Percentiles rank a stretch among this genome's conserved stretches.
Evolutionary conservation across 139 green algal species (phyloP).

Genomic region (Chlamydomonas sphaeroides): DNA sequence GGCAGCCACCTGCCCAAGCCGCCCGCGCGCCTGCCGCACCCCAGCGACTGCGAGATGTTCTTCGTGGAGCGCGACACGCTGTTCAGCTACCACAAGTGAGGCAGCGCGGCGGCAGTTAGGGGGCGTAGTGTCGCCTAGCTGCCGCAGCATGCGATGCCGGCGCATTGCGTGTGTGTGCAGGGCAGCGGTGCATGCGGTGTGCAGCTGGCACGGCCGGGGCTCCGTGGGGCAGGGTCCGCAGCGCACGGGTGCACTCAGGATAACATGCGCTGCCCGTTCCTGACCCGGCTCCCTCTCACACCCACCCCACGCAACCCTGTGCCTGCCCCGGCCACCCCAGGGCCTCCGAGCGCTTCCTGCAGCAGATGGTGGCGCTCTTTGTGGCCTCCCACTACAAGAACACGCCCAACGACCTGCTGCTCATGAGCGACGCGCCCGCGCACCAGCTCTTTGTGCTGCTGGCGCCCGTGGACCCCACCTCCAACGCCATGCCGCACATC

Average conservation of each 20-base stretch:
- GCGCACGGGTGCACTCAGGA: no score
- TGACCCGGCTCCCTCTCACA: no score
- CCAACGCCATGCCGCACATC: constrained; percentile 86
- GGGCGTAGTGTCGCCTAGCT: no score
- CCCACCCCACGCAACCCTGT: no score
- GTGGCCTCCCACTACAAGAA: constrained; percentile 98
- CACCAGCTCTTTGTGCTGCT: constrained; percentile 98
- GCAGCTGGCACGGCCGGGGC: no score
- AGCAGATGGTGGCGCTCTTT: constrained; percentile 93
- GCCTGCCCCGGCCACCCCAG: no score
- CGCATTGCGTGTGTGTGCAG: no score
- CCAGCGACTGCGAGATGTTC: constrained; percentile 95
- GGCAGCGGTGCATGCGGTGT: no score
- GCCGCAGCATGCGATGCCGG: no score
- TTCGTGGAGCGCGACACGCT: constrained; percentile 97
- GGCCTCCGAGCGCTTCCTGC: constrained; percentile 60
- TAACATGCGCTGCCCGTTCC: no score
- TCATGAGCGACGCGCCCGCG: constrained; percentile 96
- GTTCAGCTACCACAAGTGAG: constrained; percentile 93
- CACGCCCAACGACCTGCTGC: constrained; percentile 97
- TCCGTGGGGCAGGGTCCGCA: no score
- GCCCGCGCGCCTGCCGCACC: constrained; percentile 86
- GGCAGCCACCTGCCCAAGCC: constrained; percentile 80
- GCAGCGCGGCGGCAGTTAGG: background rate
- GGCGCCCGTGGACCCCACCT: constrained; percentile 85